These are phyloP conservation scores for Kalmusia sp. DNA, from an alignment of 2,329 filamentous ascomycete genomes.

Conservation along the genomic window DNA sequence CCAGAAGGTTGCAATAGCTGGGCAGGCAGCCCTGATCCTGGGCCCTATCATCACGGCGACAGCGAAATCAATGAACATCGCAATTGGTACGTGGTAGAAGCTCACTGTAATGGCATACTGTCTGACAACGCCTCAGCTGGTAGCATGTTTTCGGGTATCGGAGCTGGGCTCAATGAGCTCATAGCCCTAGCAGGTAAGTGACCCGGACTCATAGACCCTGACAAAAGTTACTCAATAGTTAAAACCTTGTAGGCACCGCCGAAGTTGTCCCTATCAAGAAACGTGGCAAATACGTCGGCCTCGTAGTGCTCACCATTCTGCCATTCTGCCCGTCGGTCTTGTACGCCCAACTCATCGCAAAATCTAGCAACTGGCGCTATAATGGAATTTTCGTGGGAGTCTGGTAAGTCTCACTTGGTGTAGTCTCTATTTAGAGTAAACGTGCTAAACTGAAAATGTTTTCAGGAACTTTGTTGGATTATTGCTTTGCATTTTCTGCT, in stretches of 20 bases:
- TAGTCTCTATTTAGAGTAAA: neutral
- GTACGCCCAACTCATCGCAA: slow-evolving; percentile 65
- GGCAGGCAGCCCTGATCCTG: slow-evolving; percentile 44
- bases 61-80: slow-evolving; percentile 38
- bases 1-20: slow-evolving; percentile 37
- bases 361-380: slow-evolving; percentile 60
- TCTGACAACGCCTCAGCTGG: slow-evolving; percentile 22
- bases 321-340: slow-evolving; percentile 69
- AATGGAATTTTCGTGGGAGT: slow-evolving; percentile 60
- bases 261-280: slow-evolving; percentile 72
- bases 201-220: no score
- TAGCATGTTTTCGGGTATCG: slow-evolving; percentile 64
- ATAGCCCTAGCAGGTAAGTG: slow-evolving; percentile 63
- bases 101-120: neutral
- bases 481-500: slow-evolving; percentile 55
- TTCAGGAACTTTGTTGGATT: slow-evolving; percentile 55
- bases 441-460: neutral
- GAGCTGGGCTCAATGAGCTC: slow-evolving; percentile 72
- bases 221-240: no score
- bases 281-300: slow-evolving; percentile 68
- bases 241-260: slow-evolving; percentile 60
- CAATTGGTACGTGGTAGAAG: slow-evolving; percentile 28
- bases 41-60: slow-evolving; percentile 42
- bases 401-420: slow-evolving; percentile 43
- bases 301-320: slow-evolving; percentile 66